Percentiles rank a stretch among this genome's conserved stretches.
Evolutionary conservation across 331 rosid genomes (phyloP).

Genomic region (Prunus yedoensis): DNA sequence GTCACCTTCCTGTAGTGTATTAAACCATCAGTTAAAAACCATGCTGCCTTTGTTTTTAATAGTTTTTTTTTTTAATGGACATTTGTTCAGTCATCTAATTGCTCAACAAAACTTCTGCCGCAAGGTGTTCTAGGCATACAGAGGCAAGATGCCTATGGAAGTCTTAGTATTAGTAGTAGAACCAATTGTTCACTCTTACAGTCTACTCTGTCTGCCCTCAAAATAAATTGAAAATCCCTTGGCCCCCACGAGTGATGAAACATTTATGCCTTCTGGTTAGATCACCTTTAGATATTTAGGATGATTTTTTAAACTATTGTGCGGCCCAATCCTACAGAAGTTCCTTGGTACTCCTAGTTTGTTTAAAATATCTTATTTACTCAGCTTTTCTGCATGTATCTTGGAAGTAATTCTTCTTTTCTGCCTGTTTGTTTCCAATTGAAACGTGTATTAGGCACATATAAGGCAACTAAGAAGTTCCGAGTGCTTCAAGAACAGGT

Average conservation of each 20-base stretch:
- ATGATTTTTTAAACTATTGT: background rate
- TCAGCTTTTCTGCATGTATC: background rate
- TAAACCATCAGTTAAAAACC: background rate
- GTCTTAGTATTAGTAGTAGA: background rate
- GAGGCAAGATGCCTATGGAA: background rate
- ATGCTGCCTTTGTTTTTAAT: background rate
- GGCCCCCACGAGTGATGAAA: background rate
- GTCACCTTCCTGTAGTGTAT: constrained; percentile 5
- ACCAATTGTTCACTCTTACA: background rate
- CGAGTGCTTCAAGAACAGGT: constrained; percentile 86
- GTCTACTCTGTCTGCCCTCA: background rate
- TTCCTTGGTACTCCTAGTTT: background rate
- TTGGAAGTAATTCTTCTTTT: constrained; percentile 2
- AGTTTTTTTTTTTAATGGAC: background rate
- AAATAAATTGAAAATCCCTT: background rate
- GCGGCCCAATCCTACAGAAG: background rate
- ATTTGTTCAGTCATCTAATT: background rate
- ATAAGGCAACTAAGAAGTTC: constrained; percentile 83
- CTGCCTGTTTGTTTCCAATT: constrained; percentile 30
- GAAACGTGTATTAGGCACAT: constrained; percentile 61
- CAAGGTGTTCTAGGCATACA: background rate
- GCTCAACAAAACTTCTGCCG: background rate
- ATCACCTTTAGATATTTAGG: background rate
- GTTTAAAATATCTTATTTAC: background rate
- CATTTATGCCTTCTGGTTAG: background rate